These are phyloP conservation scores for Trichoderma sp. DNA, from an alignment of 2,329 filamentous ascomycete genomes.

Conservation along the genomic window DNA sequence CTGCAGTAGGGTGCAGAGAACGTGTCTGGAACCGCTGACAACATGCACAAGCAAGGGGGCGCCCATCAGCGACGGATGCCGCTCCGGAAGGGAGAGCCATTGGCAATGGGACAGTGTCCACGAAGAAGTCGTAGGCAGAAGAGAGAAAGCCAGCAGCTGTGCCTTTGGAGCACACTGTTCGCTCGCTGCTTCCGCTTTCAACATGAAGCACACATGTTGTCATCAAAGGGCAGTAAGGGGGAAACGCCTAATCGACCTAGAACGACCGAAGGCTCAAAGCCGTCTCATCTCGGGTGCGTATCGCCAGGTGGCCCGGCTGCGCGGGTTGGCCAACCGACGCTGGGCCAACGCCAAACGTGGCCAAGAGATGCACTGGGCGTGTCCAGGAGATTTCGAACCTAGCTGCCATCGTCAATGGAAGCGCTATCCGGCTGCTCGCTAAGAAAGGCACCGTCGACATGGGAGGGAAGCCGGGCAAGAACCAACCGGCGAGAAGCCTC, in stretches of 20 bases:
- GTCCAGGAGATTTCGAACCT: conserved; percentile 6
- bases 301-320: background rate
- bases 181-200: too few species aligned
- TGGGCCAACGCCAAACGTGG: conserved; percentile 5
- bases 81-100: background rate
- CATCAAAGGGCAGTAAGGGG: too few species aligned
- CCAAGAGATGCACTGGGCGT: conserved; percentile 5
- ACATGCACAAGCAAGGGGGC: conserved; percentile 9
- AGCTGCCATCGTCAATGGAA: conserved; percentile 5
- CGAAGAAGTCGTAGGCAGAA: background rate
- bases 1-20: background rate
- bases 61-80: background rate
- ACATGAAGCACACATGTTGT: too few species aligned
- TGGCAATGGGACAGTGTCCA: background rate
- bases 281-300: conserved; percentile 6
- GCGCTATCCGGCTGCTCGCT: background rate
- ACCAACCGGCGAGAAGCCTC: conserved; percentile 14
- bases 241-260: too few species aligned
- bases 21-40: background rate
- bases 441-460: conserved; percentile 3
- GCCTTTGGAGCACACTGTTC: too few species aligned
- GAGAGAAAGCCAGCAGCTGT: background rate
- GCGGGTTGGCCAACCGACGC: background rate
- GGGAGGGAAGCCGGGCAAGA: background rate
- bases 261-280: too few species aligned